Base-by-base conservation (phyloP, 2,329 filamentous ascomycete genomes). In the Hypoxylon sp. region DNA sequence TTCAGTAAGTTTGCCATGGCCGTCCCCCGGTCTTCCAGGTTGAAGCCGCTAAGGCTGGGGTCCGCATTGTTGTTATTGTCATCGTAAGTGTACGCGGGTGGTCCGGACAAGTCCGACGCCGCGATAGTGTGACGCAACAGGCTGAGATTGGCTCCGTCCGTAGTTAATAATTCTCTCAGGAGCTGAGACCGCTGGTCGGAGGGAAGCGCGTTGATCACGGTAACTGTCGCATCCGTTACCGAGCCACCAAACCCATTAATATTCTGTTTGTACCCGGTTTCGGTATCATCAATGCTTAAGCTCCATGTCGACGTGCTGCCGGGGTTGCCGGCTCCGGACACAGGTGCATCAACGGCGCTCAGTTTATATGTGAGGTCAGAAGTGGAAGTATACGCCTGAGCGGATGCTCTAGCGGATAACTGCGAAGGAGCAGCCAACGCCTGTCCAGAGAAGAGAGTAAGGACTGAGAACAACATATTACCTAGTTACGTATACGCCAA, bases 241-340 rank as follows among this genome's bases (percentile, higher is more conserved):
- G 78, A 74, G 5, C 78, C 80, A n/a, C 80, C 80, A 58, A 82
- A 82, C 3, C 80, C 79, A 45, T 73, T 76, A 70, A 82, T 70
- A 11, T 68, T 77, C 70, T 82, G 81, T 65, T 79, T 81, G 63
- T 77, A 65, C 14, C 80, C 80, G 3, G 74, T 63, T 1, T 74
- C 37, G 19, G 78, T 78, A 67, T 82, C 81, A 58, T 81, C 76
- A 53, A 82, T 75, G 61, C 69, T 77, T 39, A 82, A 73, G 21
- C 72, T 63, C 80, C 80, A 82, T 39, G 73, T 77, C 39, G 75
- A 81, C 51, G 68, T 58, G 12, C 62, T 59, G n/a, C 73, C 74
- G 2, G 77, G 74, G 14, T 74, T 76, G 27, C 75, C 77, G 11
- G 70, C 63, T 11, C 79, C 79, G 3, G 73, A 66, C 2, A 79